Conservation (phyloP, 768 basidiomycete species). For the Termitomyces sp. region DNA sequence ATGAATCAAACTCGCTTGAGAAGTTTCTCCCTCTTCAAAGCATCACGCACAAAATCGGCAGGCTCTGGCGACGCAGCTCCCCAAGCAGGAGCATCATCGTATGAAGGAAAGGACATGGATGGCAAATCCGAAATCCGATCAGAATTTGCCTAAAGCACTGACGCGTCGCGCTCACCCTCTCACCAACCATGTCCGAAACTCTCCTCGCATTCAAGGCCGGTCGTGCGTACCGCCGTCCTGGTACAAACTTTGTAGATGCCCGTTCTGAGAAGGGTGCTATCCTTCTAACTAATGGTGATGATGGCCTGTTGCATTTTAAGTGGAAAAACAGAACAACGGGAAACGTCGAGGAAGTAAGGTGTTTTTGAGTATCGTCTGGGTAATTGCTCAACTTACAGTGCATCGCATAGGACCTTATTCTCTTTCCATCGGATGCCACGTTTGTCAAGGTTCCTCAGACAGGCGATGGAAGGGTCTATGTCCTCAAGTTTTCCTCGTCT, state of each 20-base stretch:
- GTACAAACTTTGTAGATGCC: slow-evolving; percentile 64
- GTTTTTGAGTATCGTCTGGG: not conserved
- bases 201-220: slow-evolving; percentile 65
- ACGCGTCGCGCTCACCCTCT: slow-evolving; percentile 34
- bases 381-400: not conserved
- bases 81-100: slow-evolving; percentile 46
- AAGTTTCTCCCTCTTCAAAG: slow-evolving; percentile 70
- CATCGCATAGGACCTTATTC: slow-evolving; percentile 65
- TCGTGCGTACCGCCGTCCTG: slow-evolving; percentile 63
- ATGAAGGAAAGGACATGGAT: slow-evolving; percentile 41
- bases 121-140: slow-evolving; percentile 15
- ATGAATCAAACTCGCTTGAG: slow-evolving; percentile 54
- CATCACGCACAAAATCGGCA: slow-evolving; percentile 68
- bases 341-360: slow-evolving; percentile 53
- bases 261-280: slow-evolving; percentile 70
- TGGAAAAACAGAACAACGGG: slow-evolving; percentile 73
- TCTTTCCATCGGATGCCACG: slow-evolving; percentile 82
- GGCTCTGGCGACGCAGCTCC: slow-evolving; percentile 34
- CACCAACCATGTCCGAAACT: slow-evolving; percentile 23
- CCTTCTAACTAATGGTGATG: slow-evolving; percentile 61
- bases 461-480: slow-evolving; percentile 64
- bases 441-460: slow-evolving; percentile 73
- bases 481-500: slow-evolving; percentile 89
- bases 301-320: slow-evolving; percentile 71
- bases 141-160: slow-evolving; percentile 31